Base-by-base conservation (phyloP, 148 eudicot genomes). In the Chenopodium suecicum region DNA sequence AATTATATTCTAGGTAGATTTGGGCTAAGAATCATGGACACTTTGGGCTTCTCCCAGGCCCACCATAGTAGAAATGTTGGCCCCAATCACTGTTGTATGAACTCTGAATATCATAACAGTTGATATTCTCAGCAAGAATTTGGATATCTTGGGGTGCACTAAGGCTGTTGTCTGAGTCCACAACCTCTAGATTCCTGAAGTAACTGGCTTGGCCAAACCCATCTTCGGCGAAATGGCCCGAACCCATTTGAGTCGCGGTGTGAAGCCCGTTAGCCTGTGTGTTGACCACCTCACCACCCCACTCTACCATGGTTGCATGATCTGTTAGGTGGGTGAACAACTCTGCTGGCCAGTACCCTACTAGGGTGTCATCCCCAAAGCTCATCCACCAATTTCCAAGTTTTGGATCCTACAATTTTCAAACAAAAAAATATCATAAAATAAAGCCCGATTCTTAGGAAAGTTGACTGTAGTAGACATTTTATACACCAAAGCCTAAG, bases 361-460 rank as follows among this genome's bases (percentile, higher is more conserved):
- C 98, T 75, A 96, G 84, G 29, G 84, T 89, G 75, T 78, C 89
- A 9, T 91, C 98, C 11, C 99, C 97, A 74, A 96, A 94, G 3
- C 97, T 89, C 98, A 96, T 88, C 99, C 99, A 96, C 98, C 99
- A 96, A 79, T 94, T 96, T 11, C 99, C 99, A 16, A 94, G 64
- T 78, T 94, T 96, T n/a, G 99, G 99, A 80, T 96, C 99, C 99
- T 96, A 66, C 44, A 86, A 54, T 78, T 23, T 22, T 0, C 2
- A n/a, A 22, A 63, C 7, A 63, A 3, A 31, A 31, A 31, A 10
- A 29, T 22, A 10, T 37, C 10, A 50, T 41, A 37, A 16, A 25
- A 48, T 13, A 23, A 9, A 23, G 46, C 4, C 2, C 7, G 1
- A 56, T 56, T 56, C 22, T 14, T 56, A 56, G 16, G 62, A 16